Evolutionary conservation across 2,329 filamentous ascomycete genomes (phyloP), one percentile per base, ranked within the genome.

Genomic region (Orbilia ellipsospora): DNA sequence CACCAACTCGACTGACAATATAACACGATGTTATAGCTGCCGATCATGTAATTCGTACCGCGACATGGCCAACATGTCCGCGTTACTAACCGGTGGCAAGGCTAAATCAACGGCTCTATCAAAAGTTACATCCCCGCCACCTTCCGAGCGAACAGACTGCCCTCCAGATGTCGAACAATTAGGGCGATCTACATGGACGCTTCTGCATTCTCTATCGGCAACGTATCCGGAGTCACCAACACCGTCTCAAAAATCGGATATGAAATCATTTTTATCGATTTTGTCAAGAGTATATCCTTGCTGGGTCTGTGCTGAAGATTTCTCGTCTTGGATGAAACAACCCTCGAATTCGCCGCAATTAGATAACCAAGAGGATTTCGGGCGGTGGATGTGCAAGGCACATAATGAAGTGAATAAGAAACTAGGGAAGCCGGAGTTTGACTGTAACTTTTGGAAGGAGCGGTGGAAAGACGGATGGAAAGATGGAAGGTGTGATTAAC

Each of bases 251-350:
- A 93, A 97, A 81, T 84, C 84, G 31, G 91, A 97, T 79, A 90
- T 96, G 79, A 85, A 86, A 67, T 86, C 88, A 61, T 98, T 99
- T 83, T 86, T 99, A 79, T 84, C 85, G 23, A 85, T 93, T 1
- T 96, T 99, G 82, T 90, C 92, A 26, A 91, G 90, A 78, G 83
- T 98, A 18, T 99, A 99, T 81, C 95, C 95, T 2, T 99, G 95
- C 85, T 97, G 94, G 93, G 88, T 91, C 2, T 99, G 95, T 83
- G 95, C 94, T 40, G 91, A 94, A 75, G 94, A 98, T 81, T 97
- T 99, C 82, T 90, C 90, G 82, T 82, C 82, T 0, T 98, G 94
- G 87, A 90, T 98, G 85, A 86, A 85, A 77, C 86, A 87, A 77
- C 84, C 85, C 1, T 83, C 83, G 77, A 91, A 94, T 85, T 50